Base-by-base conservation (phyloP, 2,329 filamentous ascomycete species). In the Harringtonia lauricola region DNA sequence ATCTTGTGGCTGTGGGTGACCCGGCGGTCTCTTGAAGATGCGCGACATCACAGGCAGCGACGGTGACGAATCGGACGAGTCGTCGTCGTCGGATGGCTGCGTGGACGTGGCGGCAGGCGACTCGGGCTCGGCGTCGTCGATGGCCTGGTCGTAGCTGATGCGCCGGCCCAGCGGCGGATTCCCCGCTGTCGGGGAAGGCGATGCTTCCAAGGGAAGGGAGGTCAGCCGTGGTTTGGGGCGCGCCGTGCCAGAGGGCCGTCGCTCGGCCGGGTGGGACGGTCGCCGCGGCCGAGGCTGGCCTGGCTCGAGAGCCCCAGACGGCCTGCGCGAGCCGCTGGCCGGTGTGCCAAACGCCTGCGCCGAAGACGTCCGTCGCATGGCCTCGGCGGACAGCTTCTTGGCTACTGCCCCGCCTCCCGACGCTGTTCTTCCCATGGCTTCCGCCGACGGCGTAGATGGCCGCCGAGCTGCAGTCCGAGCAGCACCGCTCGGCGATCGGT, bases 21-120 rank as follows among this genome's bases (percentile, higher is more conserved):
- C 66, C 12, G 75, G 74, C 3, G 75, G 75, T 2, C 75, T 70
- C 19, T 72, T 71, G 53, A 79, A 77, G 49, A 79, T 77, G 44
- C 74, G 67, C 14, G 74, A 79, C 53, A 78, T 70, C 4, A 70
- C 74, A 0, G 72, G 71, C 48, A 66, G 68, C 1, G 71, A 76
- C 24, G 65, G 58, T 2, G 39, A 41, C 30, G 30, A 35, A 14
- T 19, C 19, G 8, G 35, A 39, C n/a, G n/a, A n/a, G n/a, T n/a
- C n/a, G 2, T n/a, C 22, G 12, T 56, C 35, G 8, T 33, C 44
- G 4, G 42, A 43, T 6, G 45, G 59, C 44, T 57, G 56, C 5
- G 60, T 68, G 24, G 70, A 67, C 18, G 56, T 55, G 0, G 62
- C 60, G 2, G 64, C 66, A 1, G 70, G 68, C 4, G 70, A 71